These are phyloP conservation scores for Metschnikowia kunwiensis DNA, from an alignment of 805 yeast species.

Conservation along the genomic window DNA sequence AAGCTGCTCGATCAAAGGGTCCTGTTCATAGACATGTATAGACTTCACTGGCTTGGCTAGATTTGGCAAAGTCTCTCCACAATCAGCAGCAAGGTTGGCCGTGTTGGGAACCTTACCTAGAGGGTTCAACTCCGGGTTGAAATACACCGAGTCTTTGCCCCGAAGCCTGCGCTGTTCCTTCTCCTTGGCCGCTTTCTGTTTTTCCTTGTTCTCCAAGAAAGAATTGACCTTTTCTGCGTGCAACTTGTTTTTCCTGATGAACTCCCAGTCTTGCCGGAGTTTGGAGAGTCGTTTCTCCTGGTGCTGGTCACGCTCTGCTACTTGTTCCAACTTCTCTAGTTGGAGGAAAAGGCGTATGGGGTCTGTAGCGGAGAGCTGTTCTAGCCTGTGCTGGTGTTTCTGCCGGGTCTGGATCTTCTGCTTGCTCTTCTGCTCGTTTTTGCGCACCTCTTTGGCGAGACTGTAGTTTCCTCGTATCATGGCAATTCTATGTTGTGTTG, in stretches of 20 bases:
- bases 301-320: constrained; percentile 16
- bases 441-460: constrained; percentile 36
- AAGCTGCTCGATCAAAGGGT: constrained; percentile 27
- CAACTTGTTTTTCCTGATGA: constrained; percentile 32
- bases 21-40: constrained; percentile 22
- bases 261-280: constrained; percentile 41
- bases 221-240: constrained; percentile 29
- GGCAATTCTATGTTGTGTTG: not conserved
- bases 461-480: constrained; percentile 32
- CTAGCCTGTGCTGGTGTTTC: constrained; percentile 28
- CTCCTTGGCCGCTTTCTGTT: constrained; percentile 17
- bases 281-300: constrained; percentile 20
- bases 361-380: constrained; percentile 27
- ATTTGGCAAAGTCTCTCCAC: constrained; percentile 24
- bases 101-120: constrained; percentile 49
- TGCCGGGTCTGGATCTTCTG: constrained; percentile 36
- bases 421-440: constrained; percentile 35
- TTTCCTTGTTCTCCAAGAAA: constrained; percentile 23
- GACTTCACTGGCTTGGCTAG: constrained; percentile 30
- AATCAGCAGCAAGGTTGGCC: constrained; percentile 5
- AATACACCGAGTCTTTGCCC: constrained; percentile 53
- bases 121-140: constrained; percentile 66
- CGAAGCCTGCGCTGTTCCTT: constrained; percentile 28
- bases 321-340: constrained; percentile 27
- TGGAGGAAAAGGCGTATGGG: constrained; percentile 36